Evolutionary conservation across 371 early-diverging fungal genomes (phyloP).

Genomic region (Rhizopus delemar): DNA sequence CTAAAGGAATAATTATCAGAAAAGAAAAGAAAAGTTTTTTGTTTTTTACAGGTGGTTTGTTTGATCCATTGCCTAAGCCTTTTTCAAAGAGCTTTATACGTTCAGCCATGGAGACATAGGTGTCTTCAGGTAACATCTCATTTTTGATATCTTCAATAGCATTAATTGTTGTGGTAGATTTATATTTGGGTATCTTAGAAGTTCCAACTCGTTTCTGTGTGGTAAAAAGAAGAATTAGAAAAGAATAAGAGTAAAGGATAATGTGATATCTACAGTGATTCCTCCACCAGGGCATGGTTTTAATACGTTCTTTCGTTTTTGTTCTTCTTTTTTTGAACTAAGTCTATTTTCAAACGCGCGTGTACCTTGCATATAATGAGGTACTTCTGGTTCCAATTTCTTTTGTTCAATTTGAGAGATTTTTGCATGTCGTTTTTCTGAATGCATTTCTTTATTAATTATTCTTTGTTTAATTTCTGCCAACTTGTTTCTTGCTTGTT

Average conservation of each 20-base stretch:
- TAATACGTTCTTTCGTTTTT: not conserved
- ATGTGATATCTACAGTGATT: conserved; percentile 1
- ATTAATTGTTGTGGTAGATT: conserved; percentile 20
- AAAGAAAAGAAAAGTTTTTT: not conserved
- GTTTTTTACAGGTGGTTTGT: conserved; percentile 5
- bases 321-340: conserved; percentile 3
- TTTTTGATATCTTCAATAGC: conserved; percentile 20
- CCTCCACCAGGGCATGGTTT: conserved; percentile 11
- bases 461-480: too few relatives aligned
- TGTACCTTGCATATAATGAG: conserved; percentile 29
- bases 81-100: conserved; percentile 32
- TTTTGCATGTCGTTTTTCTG: too few relatives aligned
- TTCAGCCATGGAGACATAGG: conserved; percentile 25
- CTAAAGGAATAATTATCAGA: not conserved
- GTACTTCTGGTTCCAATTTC: not conserved
- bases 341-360: conserved; percentile 7
- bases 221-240: not conserved
- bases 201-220: conserved; percentile 24
- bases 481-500: too few relatives aligned
- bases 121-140: conserved; percentile 21
- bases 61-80: conserved; percentile 22
- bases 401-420: too few relatives aligned
- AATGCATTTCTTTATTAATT: too few relatives aligned
- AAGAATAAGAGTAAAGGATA: conserved; percentile 4
- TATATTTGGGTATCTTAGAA: conserved; percentile 22